Percentiles rank a stretch among this genome's conserved stretches.
phyloP scores from a whole-genome alignment of 208 protist genomes.

The Spongospora subterranea region DNA sequence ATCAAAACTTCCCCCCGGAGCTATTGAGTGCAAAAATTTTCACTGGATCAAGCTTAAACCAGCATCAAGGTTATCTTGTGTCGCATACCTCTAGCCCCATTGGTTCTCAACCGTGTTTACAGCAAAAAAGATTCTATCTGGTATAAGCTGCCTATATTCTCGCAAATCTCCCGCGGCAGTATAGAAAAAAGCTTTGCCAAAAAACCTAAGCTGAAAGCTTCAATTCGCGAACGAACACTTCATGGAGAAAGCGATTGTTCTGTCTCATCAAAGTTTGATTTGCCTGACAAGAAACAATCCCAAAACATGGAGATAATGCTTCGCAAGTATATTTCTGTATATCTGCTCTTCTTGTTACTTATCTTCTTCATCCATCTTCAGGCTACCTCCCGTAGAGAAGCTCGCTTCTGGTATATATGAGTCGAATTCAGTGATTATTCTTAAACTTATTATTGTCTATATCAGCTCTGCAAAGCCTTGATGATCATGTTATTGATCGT shows the following conservation, averaged over 20 bases:
- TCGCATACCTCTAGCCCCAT: no score
- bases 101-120: no score
- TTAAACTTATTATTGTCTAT: background rate
- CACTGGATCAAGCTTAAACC: background rate
- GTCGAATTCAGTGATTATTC: no score
- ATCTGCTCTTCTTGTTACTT: background rate
- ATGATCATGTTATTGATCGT: background rate
- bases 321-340: background rate
- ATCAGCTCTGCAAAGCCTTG: background rate
- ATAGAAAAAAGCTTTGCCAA: background rate
- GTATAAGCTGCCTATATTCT: background rate
- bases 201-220: background rate
- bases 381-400: background rate
- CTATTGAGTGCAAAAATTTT: background rate
- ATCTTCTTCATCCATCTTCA: background rate
- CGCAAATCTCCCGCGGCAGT: background rate
- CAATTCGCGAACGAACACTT: background rate
- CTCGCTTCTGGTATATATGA: background rate
- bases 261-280: background rate
- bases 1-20: background rate
- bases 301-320: background rate
- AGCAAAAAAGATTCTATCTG: background rate
- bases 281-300: background rate
- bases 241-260: background rate
- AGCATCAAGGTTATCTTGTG: no score